Base-by-base conservation (phyloP, 768 basidiomycete species). In the Wakefieldia striispora region DNA sequence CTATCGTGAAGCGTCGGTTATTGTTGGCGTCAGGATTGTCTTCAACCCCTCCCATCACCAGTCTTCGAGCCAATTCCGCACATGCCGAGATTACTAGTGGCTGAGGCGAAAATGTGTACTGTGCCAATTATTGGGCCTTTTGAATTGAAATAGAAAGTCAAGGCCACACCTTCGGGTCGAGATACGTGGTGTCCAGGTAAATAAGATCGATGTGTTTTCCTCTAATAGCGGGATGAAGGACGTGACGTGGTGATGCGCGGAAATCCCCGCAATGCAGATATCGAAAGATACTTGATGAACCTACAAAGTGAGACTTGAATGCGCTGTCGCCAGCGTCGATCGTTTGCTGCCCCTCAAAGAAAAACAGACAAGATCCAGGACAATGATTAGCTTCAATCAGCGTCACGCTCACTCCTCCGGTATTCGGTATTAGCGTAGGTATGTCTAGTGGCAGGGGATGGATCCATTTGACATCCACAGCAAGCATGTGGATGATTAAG, bases 341-440 rank as follows among this genome's bases (percentile, higher is more conserved):
- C 0, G 94, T 97, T 65, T 97, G 95, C 36, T 70, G 79, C 6
- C 97, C 95, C 70, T 97, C 92, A 59, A 94, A 98, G 29, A 95
- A 76, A 70, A 97, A 98, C 21, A 99, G 73, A 50, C 85, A 91
- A 2, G 94, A 97, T 4, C 97, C 97, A 6, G 97, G 97, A 78
- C 95, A 97, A 63, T 98, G 97, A 65, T 99, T 98, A 10, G 95
- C 97, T 61, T 97, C 91, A n/a, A 99, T 92, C 35, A 95, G 80
- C 2, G 93, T 97, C 5, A 97, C 95, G 33, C 71, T 74, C 31
- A 97, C 91, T 2, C 94, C 94, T 23, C 83, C 82, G 0, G 92
- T 91, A 56, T 89, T 70, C 1, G 95, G 91, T 47, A 97, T 76
- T 29, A 81, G 64, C 0, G 82, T 85, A 0, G 91, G 78, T 0